Evolutionary conservation across 2,329 filamentous ascomycete genomes (phyloP), one percentile per base, ranked within the genome.

Genomic region (Cytospora chrysosperma): DNA sequence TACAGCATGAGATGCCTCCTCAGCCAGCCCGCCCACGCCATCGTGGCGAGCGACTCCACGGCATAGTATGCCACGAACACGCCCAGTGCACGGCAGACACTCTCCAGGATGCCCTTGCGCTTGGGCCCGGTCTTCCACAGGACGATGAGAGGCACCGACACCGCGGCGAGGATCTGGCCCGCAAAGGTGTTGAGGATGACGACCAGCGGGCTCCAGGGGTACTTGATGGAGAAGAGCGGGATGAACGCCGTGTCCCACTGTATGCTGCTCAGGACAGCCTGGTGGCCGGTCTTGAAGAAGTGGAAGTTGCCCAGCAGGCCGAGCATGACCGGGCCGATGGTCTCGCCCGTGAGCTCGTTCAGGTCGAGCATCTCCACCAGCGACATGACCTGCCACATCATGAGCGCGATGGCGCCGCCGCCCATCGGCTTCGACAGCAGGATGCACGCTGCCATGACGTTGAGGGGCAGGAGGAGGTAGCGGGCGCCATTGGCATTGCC

Each of bases 181-280:
- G 90, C 93, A 70, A 95, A 97, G 0, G 90, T 93, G 79, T 98
- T 99, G 65, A 96, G 82, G 1, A 86, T 78, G 40, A 99, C 86
- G 27, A 95, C 81, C 2, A 98, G 73, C 0, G 93, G 93, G 0
- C 88, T 90, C 91, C 91, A 97, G 0, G 95, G 95, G 76, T 99
- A 97, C 63, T 86, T 85, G 67, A 99, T 86, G 7, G 85, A 86
- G 64, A 89, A 87, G 9, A 98, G 83, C 0, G 94, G 91, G 68
- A 99, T 91, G 77, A 99, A 99, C 3, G 93, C 94, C 24, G 87
- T 86, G 77, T 99, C 95, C 95, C 95, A 99, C 73, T 99, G 95
- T 72, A 99, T 94, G 68, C 88, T 91, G 69, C 88, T 85, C 27
- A 97, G 84, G 0, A 88, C 90, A 15, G 94, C 94, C 77, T 98